These are phyloP conservation scores for Coffea eugenioides DNA, from an alignment of 257 asterid species.

Conservation along the genomic window DNA sequence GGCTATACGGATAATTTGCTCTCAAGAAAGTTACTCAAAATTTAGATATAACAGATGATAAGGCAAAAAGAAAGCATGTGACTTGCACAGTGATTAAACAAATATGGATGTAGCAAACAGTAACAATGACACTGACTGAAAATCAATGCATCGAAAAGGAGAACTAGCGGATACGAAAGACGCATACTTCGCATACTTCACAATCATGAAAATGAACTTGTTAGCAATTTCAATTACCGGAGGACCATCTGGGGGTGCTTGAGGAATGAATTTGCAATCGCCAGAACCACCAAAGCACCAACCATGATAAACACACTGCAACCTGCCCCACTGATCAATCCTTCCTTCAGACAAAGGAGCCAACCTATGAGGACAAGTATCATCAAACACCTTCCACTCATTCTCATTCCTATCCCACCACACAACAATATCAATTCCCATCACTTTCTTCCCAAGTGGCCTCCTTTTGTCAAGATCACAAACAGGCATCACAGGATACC, in stretches of 20 bases:
- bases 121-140: too few species aligned
- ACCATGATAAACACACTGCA: conserved; percentile 93
- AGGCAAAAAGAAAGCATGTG: too few species aligned
- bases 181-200: not conserved
- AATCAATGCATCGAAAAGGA: not conserved
- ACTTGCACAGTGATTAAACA: too few species aligned
- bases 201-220: not conserved
- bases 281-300: conserved; percentile 87
- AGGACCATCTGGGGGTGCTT: conserved; percentile 82
- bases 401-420: conserved; percentile 82
- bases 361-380: conserved; percentile 80
- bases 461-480: conserved; percentile 82
- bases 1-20: too few species aligned
- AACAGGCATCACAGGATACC: conserved; percentile 81
- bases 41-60: too few species aligned
- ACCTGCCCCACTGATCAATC: conserved; percentile 87
- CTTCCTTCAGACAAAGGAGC: conserved; percentile 91
- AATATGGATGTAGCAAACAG: too few species aligned
- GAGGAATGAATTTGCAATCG: conserved; percentile 84
- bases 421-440: conserved; percentile 70
- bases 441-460: conserved; percentile 72
- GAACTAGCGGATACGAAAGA: not conserved
- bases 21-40: too few species aligned
- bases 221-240: conserved; percentile 41
- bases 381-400: conserved; percentile 85